Evolutionary conservation across 2,329 filamentous ascomycete genomes (phyloP), one percentile per base, ranked within the genome.

Genomic region (Microcyclospora tardicrescens): DNA sequence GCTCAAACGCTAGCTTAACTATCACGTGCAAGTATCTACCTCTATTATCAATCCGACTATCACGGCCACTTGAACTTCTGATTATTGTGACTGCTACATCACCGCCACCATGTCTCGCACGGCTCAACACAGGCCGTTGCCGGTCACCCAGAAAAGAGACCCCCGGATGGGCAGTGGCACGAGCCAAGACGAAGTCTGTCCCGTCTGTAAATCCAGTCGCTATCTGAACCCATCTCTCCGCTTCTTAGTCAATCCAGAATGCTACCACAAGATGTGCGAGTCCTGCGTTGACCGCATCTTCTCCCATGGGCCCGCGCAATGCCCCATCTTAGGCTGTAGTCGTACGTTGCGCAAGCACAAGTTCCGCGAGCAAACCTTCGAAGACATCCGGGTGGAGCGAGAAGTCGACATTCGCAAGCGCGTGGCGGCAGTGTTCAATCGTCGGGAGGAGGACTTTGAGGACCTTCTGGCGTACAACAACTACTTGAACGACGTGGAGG

Each of bases 201-300:
- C 89, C 41, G 84, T 96, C 51, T 98, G 91, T 81, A 95, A 95
- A 66, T 93, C 86, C 43, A 84, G 84, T 43, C 84, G 86, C 48
- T 96, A 96, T 68, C 81, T 96, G 55, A 95, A 95, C 68, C 79
- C 79, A 44, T 81, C 86, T 65, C 87, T 98, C 75, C 75, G 81
- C 48, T 96, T 98, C 65, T 81, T 91, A 52, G 87, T 98, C 67
- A 95, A 96, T 61, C 85, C 89, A 8, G 86, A 93, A 69, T 98
- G 91, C 73, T 98, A 98, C 69, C 91, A 98, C 70, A 85, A 85
- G 51, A 96, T 98, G 84, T 98, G 91, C 69, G 81, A 85, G 60
- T 87, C 84, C 41, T 98, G 91, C 66, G 87, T 96, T 32, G 83
- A 89, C 62, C 82, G 89, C 40, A 84, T 96, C 53, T 98, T 96